Base-by-base conservation (phyloP, 345 rosid species). In the Populus euphratica region DNA sequence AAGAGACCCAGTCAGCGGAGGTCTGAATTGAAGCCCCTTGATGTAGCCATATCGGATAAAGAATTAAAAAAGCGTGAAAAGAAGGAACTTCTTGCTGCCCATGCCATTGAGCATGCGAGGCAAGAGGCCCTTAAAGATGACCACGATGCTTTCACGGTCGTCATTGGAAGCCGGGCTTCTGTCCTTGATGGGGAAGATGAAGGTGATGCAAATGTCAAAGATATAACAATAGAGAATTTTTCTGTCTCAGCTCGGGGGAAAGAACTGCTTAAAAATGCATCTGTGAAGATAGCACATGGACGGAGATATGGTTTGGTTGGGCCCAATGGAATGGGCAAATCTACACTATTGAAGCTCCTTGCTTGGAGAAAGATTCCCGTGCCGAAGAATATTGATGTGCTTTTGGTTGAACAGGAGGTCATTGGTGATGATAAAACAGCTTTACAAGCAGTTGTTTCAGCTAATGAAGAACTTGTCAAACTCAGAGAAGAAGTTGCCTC, bases 361-460 rank as follows among this genome's bases (percentile, higher is more conserved):
- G 97, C 97, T 52, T 96, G 99, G 97, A 88, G 99, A 88, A 93
- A 92, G 90, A 89, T 93, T 79, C 99, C 99, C 0, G 97, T 96
- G 33, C 98, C 99, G 0, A 93, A 87, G 82, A 93, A 96, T 78
- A 96, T 96, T 68, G 99, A 96, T 85, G 98, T 96, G 76, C 94
- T 93, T 70, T 83, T 93, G 81, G 98, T 93, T 78, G 98, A 93
- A 77, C 97, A 92, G 83, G 99, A 96, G 85, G 97, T 96, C 68
- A 84, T 92, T 23, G 99, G 97, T 56, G 97, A 92, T 87, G 94
- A 92, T 65, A 93, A 87, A 83, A 86, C 88, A 67, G 97, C 99
- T 27, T 84, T 96, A 36, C 81, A 89, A 73, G 99, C 98, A 9
- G 99, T 96, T 86, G 98, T 96, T 67, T 87, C 97, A 8, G 98